Percentiles rank a stretch among this genome's conserved stretches.
phyloP scores from a whole-genome alignment of 345 rosid species.

The Pelargonium nanum region DNA sequence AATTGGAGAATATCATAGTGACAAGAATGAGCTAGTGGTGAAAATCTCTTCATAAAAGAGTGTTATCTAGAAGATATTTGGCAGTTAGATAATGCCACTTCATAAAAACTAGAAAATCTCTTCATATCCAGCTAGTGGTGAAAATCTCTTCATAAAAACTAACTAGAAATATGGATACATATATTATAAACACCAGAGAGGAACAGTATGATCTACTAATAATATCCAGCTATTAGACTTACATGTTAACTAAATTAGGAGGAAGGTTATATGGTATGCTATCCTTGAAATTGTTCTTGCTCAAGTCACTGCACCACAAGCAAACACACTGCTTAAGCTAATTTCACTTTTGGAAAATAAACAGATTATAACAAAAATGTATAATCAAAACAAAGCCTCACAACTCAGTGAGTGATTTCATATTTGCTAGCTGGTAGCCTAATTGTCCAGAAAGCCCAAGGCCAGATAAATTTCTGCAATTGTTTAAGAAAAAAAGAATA shows the following conservation, averaged over 20 bases:
- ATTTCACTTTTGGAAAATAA: conserved; percentile 6
- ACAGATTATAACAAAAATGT: conserved; percentile 4
- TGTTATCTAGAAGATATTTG: neutral
- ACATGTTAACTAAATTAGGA: conserved; percentile 55
- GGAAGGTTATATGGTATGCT: conserved; percentile 93
- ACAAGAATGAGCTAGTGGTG: too few species aligned
- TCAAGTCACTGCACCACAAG: conserved; percentile 74
- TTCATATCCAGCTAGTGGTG: too few species aligned
- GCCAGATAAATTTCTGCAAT: conserved; percentile 60
- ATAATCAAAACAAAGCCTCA: conserved; percentile 27
- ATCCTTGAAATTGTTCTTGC: conserved; percentile 74
- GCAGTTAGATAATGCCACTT: neutral
- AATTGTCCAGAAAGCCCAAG: conserved; percentile 67
- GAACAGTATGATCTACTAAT: neutral
- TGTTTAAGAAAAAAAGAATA: neutral
- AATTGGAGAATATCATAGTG: too few species aligned
- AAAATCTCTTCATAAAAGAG: too few species aligned
- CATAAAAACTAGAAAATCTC: too few species aligned
- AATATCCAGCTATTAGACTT: conserved; percentile 16
- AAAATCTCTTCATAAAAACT: too few species aligned
- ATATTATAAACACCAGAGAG: too few species aligned
- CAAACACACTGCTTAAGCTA: conserved; percentile 15
- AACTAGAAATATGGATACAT: neutral
- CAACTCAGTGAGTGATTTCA: conserved; percentile 79
- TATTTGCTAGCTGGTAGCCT: conserved; percentile 71